Base-by-base conservation (phyloP, 352 stramenopile genomes). In the Elongisporangium prolatum region DNA sequence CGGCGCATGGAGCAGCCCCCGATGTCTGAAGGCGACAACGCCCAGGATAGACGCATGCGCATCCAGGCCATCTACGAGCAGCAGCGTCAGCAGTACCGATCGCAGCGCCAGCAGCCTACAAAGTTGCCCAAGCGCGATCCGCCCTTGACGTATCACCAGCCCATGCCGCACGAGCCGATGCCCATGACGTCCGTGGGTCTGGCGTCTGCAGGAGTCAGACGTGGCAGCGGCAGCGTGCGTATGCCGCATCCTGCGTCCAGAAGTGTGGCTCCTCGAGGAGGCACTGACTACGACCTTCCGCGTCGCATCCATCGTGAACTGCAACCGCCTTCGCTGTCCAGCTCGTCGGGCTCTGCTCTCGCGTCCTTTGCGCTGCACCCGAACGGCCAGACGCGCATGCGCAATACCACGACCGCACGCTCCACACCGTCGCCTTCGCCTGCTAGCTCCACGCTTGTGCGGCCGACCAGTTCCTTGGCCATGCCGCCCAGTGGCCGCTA, bases 261-360 rank as follows among this genome's bases (percentile, higher is more conserved):
- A n/a, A 54, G 50, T 10, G 52, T 54, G 34, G 66, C 63, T 4
- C 11, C 51, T 16, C 6, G 54, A 18, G 34, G 57, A n/a, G 25
- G 56, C 25, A 21, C 61, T 38, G 38, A 28, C 5, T 67, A 64
- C 16, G 61, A 71, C 13, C 58, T 58, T 10, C 59, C 67, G 21
- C 54, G 60, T 18, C 67, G 68, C 13, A 76, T 84, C 49, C 74
- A 81, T 21, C 69, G 74, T 13, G 77, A 72, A 10, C 48, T 72
- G n/a, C 64, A 71, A 17, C 40, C 53, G 20, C 44, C 68, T 16
- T 21, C 52, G 21, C 40, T 56, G 1, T n/a, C 28, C 16, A 17
- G 21, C 22, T n/a, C 55, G 7, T 6, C 56, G 10, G 54, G 57
- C 34, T 57, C 57, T 7, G 44, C 52, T 5, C 20, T 68, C 24